These are phyloP conservation scores for Ascochyta lentis DNA, from an alignment of 2,329 filamentous ascomycete genomes.

Conservation along the genomic window DNA sequence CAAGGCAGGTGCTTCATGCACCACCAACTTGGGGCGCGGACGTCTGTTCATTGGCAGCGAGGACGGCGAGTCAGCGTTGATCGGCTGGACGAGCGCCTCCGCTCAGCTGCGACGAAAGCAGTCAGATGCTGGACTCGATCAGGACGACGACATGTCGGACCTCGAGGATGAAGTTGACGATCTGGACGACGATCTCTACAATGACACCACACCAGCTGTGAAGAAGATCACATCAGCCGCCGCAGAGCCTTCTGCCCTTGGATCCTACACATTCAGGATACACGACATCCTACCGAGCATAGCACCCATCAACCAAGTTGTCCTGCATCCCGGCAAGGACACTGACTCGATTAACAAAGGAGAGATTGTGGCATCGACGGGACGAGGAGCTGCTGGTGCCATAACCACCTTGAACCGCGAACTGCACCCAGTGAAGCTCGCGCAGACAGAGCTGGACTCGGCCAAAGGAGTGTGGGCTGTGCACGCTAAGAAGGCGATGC, in stretches of 20 bases:
- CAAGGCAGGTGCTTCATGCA: slow-evolving; percentile 69
- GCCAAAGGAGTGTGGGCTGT: slow-evolving; percentile 84
- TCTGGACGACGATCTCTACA: slow-evolving; percentile 68
- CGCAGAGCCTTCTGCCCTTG: slow-evolving; percentile 57
- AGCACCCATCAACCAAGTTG: slow-evolving; percentile 78
- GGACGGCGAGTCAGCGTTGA: slow-evolving; percentile 77
- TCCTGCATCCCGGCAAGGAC: slow-evolving; percentile 61
- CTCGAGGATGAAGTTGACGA: slow-evolving; percentile 64
- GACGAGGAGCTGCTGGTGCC: slow-evolving; percentile 70
- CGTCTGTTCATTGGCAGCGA: slow-evolving; percentile 87
- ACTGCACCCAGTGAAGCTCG: slow-evolving; percentile 75
- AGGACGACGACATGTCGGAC: slow-evolving; percentile 50
- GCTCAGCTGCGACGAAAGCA: slow-evolving; percentile 66
- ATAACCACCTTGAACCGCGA: slow-evolving; percentile 79
- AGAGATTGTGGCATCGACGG: slow-evolving; percentile 64
- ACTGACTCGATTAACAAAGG: slow-evolving; percentile 43
- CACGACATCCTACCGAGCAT: slow-evolving; percentile 80
- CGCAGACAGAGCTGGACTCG: slow-evolving; percentile 73
- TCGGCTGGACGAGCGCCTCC: slow-evolving; percentile 76
- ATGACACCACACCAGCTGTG: slow-evolving; percentile 59
- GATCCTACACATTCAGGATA: slow-evolving; percentile 74
- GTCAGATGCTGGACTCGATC: slow-evolving; percentile 65
- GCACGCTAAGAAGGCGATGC: slow-evolving; percentile 69
- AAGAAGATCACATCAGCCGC: slow-evolving; percentile 49
- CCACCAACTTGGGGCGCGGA: slow-evolving; percentile 71